Evolutionary conservation across 371 early-diverging fungal genomes (phyloP).

Genomic region (Actinomortierella wolfii): DNA sequence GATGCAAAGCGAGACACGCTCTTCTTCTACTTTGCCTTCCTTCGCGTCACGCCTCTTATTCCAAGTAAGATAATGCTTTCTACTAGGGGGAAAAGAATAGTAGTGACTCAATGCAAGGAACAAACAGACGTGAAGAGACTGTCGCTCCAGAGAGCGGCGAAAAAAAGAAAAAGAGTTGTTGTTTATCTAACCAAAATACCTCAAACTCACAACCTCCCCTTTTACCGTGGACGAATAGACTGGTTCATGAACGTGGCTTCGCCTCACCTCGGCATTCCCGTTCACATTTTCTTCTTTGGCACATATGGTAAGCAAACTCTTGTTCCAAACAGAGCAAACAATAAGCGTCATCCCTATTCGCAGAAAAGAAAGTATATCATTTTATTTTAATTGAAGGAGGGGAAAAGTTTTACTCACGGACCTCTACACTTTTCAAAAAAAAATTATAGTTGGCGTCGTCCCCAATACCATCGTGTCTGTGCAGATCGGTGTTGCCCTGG

Average conservation of each 20-base stretch:
- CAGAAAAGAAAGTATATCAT: too few species aligned
- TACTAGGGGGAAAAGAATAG: too few species aligned
- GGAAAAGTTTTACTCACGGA: too few species aligned
- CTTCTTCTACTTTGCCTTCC: constrained; percentile 45
- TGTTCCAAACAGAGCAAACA: neutral
- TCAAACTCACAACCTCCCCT: too few species aligned
- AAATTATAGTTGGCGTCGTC: constrained; percentile 53
- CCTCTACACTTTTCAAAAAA: neutral
- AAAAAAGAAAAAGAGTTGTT: too few species aligned
- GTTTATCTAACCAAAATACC: too few species aligned
- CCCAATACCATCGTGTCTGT: constrained; percentile 63
- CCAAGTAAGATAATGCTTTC: constrained; percentile 43
- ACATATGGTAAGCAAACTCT: constrained; percentile 55
- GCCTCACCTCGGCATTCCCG: constrained; percentile 63
- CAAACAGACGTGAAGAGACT: too few species aligned
- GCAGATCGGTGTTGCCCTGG: constrained; percentile 65
- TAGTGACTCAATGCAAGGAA: too few species aligned
- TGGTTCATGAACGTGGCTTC: constrained; percentile 69
- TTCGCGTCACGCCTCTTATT: constrained; percentile 39
- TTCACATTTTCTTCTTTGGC: constrained; percentile 61
- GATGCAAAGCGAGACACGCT: constrained; percentile 32
- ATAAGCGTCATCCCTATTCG: neutral
- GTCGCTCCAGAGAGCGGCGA: too few species aligned
- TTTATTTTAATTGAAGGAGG: too few species aligned
- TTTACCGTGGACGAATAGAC: constrained; percentile 49